These are phyloP conservation scores for Globomyces pollinis-pini DNA, from an alignment of 192 early-diverging fungal genomes.

Conservation along the genomic window DNA sequence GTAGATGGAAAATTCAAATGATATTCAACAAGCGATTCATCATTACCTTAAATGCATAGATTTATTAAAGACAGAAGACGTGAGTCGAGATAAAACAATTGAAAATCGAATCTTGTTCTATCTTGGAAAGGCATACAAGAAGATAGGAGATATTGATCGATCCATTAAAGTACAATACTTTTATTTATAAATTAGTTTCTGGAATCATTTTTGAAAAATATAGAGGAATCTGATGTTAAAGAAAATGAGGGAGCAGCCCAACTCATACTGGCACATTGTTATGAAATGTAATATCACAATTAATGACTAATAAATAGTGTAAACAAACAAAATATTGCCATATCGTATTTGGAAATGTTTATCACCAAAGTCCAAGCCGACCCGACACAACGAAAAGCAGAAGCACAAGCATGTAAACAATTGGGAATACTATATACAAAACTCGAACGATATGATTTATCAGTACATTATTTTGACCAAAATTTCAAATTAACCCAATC, in stretches of 20 bases:
- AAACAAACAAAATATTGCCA: constrained; percentile 25
- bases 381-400: constrained; percentile 19
- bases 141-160: constrained; percentile 18
- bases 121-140: constrained; percentile 21
- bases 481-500: constrained; percentile 24
- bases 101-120: constrained; percentile 28
- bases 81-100: constrained; percentile 10
- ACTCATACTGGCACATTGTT: constrained; percentile 32
- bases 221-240: constrained; percentile 17
- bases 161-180: too few species aligned
- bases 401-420: constrained; percentile 40
- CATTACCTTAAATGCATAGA: constrained; percentile 29
- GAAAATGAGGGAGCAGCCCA: constrained; percentile 34
- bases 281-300: constrained; percentile 29
- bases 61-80: constrained; percentile 20
- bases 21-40: constrained; percentile 28
- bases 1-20: constrained; percentile 13
- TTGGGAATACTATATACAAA: constrained; percentile 38
- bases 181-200: too few species aligned
- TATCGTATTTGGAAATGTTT: constrained; percentile 26
- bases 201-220: constrained; percentile 27
- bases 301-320: background rate
- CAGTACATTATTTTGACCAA: constrained; percentile 33
- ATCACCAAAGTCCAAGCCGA: constrained; percentile 24
- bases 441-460: constrained; percentile 28